Evolutionary conservation across 768 basidiomycete genomes (phyloP).

Genomic region (Xerocomellus chrysenteron): DNA sequence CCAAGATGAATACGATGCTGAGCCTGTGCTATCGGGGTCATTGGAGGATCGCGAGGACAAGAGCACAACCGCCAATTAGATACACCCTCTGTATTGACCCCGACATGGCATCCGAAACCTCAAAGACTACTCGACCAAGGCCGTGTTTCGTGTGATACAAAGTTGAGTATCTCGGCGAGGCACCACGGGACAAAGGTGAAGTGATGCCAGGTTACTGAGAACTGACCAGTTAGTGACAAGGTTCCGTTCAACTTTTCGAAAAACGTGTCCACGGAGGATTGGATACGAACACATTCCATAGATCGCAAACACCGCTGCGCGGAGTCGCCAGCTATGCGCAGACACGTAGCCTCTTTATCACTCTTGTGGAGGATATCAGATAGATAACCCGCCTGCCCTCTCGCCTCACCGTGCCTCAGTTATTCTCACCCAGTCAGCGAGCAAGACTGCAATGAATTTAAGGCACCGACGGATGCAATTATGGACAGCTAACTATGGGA

Average conservation of each 20-base stretch:
- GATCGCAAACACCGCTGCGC: background rate
- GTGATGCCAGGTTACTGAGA: background rate
- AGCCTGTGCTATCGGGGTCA: background rate
- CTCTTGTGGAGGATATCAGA: background rate
- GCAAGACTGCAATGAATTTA: background rate
- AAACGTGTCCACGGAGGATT: too few relatives aligned
- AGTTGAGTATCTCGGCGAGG: background rate
- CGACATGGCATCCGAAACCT: background rate
- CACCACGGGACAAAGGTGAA: background rate
- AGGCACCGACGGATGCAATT: background rate
- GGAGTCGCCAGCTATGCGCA: background rate
- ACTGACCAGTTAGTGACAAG: too few relatives aligned
- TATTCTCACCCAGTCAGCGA: background rate
- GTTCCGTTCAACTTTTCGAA: too few relatives aligned
- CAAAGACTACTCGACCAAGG: background rate
- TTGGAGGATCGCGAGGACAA: background rate
- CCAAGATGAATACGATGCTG: slow-evolving; percentile 48
- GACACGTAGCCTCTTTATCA: background rate
- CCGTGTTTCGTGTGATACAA: background rate
- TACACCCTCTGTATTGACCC: background rate
- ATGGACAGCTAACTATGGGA: background rate
- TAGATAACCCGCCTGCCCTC: background rate
- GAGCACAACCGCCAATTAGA: background rate
- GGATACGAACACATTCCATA: background rate
- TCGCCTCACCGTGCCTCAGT: background rate